Base-by-base conservation (phyloP, 164 flowering plant genomes). In the Dillenia suffruticosa region DNA sequence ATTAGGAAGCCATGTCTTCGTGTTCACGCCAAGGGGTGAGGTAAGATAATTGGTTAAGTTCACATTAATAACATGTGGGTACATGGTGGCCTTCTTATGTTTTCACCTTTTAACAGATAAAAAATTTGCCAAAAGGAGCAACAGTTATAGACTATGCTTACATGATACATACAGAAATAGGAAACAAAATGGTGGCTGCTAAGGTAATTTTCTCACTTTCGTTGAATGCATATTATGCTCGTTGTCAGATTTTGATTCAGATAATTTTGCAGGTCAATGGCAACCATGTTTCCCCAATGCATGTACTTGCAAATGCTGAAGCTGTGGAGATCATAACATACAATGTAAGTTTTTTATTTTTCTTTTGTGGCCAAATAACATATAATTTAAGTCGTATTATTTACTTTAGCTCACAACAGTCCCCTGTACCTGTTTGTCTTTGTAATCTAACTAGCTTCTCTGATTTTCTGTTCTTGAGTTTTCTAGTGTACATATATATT, bases 111-210 rank as follows among this genome's bases (percentile, higher is more conserved):
- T 54, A 10, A 46, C 90, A 94, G 97, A 94, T 94, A 12, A 94
- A 89, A 75, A 89, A 94, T 72, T 75, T 94, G 56, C 99, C 97
- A 0, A 81, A 85, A 75, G 99, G 99, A 44, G 97, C 97, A 12
- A 91, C 99, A 2, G 96, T 77, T 54, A 75, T 94, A 80, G 99
- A 94, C 73, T 94, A 94, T 78, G 99, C 99, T 54, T 94, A 94
- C 69, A 87, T 86, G 82, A 91, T 94, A 72, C 97, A 94, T 75
- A 91, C 97, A 57, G 99, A 94, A 73, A 81, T 94, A 74, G 99
- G 99, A 56, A 94, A 94, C 80, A 91, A 89, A 75, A 91, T 94
- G 95, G 96, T 91, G 64, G 99, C 97, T 68, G 99, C 96, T 54
- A 94, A 91, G 96, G 99, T 91, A 77, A 54, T 61, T n/a, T 68